phyloP scores from a whole-genome alignment of 495 filamentous ascomycete species.

The Immersiella caudata region DNA sequence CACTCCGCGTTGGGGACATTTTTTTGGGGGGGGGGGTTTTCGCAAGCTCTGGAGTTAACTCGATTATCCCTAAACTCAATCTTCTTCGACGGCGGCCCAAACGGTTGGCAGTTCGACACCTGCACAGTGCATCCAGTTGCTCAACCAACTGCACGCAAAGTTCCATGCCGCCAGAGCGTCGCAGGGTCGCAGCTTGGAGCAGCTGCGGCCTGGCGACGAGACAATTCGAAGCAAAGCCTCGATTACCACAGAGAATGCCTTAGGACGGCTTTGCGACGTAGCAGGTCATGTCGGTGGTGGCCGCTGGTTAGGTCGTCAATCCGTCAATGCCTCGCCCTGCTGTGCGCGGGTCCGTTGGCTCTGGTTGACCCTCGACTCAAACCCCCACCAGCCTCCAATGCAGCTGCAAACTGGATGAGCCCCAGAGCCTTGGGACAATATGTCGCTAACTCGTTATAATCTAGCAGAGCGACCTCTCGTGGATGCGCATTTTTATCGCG shows the following conservation, averaged over 20 bases:
- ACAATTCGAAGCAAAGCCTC: neutral
- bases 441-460: slow-evolving; percentile 14
- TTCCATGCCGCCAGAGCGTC: neutral
- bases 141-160: neutral
- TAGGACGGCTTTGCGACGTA: neutral
- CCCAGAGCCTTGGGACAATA: slow-evolving; percentile 1
- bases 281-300: slow-evolving; percentile 21
- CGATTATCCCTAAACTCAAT: neutral
- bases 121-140: neutral
- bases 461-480: neutral
- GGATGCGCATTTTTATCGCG: neutral
- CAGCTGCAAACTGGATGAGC: neutral
- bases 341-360: slow-evolving; percentile 15
- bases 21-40: no score
- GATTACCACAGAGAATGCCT: slow-evolving; percentile 2
- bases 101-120: neutral
- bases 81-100: neutral
- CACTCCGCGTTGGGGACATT: neutral
- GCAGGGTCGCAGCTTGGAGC: neutral
- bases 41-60: neutral
- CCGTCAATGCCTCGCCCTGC: slow-evolving; percentile 8
- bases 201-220: neutral
- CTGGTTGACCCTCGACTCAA: slow-evolving; percentile 18
- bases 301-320: slow-evolving; percentile 11
- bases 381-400: slow-evolving; percentile 16